Percentiles rank a stretch among this genome's conserved stretches.
Conservation (phyloP, 2,329 filamentous ascomycete genomes). For the Elsinoe batatas region DNA sequence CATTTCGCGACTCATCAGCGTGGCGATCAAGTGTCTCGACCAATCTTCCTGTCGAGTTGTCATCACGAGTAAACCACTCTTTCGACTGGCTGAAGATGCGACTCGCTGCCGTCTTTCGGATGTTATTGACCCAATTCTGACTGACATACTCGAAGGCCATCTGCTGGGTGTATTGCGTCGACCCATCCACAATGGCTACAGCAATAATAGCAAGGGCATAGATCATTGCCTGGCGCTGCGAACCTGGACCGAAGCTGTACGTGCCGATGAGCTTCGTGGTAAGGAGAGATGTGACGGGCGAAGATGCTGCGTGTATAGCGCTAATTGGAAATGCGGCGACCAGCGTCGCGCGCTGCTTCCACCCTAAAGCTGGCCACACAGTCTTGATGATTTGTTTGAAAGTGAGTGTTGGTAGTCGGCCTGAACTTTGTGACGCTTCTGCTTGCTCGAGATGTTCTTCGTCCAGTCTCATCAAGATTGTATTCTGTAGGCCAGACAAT, state of each 20-base stretch:
- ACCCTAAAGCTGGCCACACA: conserved; percentile 56
- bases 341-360: conserved; percentile 44
- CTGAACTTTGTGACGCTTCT: background rate
- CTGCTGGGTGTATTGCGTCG: conserved; percentile 55
- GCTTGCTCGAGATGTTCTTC: background rate
- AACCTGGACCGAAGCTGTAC: conserved; percentile 50
- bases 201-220: conserved; percentile 64
- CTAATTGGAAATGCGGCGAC: conserved; percentile 52
- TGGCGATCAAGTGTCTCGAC: conserved; percentile 67
- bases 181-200: conserved; percentile 57
- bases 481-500: background rate
- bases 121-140: conserved; percentile 65
- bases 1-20: conserved; percentile 76
- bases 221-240: conserved; percentile 42
- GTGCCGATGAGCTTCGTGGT: conserved; percentile 63
- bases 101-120: conserved; percentile 58
- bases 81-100: conserved; percentile 66
- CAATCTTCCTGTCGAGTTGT: conserved; percentile 54
- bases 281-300: conserved; percentile 65
- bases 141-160: conserved; percentile 62
- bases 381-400: conserved; percentile 54
- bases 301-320: conserved; percentile 54
- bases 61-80: conserved; percentile 64
- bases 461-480: background rate
- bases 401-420: background rate